Conservation (phyloP, 768 basidiomycete species). For the Serpula lacrymans region DNA sequence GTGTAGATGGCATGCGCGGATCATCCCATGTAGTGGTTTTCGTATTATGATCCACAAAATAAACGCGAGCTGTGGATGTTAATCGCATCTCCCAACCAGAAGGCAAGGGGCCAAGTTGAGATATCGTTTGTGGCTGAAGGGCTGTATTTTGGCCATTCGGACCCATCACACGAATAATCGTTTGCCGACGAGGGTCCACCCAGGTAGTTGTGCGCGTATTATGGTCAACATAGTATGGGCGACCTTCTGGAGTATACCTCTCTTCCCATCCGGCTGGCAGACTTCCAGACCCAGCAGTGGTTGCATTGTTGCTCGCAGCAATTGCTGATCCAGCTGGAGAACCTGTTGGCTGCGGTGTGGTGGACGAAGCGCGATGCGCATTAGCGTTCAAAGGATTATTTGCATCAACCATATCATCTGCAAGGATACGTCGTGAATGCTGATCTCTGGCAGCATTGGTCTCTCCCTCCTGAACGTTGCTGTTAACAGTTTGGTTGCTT, state of each 20-base stretch:
- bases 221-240: constrained; percentile 99
- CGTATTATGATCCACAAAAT: constrained; percentile 99
- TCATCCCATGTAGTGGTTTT: constrained; percentile 99
- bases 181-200: constrained; percentile 98
- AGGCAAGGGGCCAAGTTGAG: constrained; percentile 93
- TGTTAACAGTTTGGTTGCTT: constrained; percentile 70
- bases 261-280: constrained; percentile 99
- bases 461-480: constrained; percentile 65
- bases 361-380: constrained; percentile 37
- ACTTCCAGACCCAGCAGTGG: constrained; percentile 78
- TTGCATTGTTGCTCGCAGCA: constrained; percentile 45
- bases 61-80: constrained; percentile 95
- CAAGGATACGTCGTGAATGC: constrained; percentile 79
- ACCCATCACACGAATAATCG: constrained; percentile 94
- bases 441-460: constrained; percentile 85
- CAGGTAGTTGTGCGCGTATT: constrained; percentile 99
- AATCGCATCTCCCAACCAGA: constrained; percentile 99
- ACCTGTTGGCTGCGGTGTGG: constrained; percentile 24
- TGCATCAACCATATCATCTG: constrained; percentile 82
- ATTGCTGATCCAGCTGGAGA: constrained; percentile 43
- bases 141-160: constrained; percentile 85
- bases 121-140: constrained; percentile 92
- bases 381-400: constrained; percentile 42
- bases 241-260: constrained; percentile 95
- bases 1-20: constrained; percentile 89